Conservation (phyloP, 495 filamentous ascomycete species). For the Penicillium paradoxum region DNA sequence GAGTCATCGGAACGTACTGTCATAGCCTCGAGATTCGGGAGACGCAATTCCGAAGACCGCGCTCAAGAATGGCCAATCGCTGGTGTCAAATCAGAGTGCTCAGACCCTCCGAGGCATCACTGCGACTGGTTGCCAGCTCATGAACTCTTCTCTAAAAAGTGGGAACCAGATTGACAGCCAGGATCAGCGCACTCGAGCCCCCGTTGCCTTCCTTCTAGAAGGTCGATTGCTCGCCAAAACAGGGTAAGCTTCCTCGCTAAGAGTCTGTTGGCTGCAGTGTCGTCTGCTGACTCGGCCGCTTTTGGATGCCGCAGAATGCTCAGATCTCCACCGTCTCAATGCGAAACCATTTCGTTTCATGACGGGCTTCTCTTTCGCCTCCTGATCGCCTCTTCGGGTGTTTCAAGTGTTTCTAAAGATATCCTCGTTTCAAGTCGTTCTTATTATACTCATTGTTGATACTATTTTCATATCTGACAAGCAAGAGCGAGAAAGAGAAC, state of each 20-base stretch:
- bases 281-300: constrained; percentile 12
- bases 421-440: constrained; percentile 5
- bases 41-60: neutral
- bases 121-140: neutral
- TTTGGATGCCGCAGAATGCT: neutral
- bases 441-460: neutral
- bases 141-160: neutral
- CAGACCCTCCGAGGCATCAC: neutral
- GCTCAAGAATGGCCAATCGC: neutral
- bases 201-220: constrained; percentile 7
- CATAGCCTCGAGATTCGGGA: neutral
- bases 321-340: constrained; percentile 9
- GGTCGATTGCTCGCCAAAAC: neutral
- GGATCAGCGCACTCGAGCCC: constrained; percentile 3
- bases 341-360: constrained; percentile 10
- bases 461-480: constrained; percentile 1
- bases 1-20: too few relatives aligned
- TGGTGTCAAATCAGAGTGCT: neutral
- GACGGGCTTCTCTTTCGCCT: neutral
- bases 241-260: neutral
- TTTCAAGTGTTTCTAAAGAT: constrained; percentile 12
- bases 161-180: constrained; percentile 12
- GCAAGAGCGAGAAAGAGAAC: neutral
- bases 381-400: constrained; percentile 4
- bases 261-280: neutral